These are phyloP conservation scores for Tulasnella sp. DNA, from an alignment of 768 basidiomycete species.

Conservation along the genomic window DNA sequence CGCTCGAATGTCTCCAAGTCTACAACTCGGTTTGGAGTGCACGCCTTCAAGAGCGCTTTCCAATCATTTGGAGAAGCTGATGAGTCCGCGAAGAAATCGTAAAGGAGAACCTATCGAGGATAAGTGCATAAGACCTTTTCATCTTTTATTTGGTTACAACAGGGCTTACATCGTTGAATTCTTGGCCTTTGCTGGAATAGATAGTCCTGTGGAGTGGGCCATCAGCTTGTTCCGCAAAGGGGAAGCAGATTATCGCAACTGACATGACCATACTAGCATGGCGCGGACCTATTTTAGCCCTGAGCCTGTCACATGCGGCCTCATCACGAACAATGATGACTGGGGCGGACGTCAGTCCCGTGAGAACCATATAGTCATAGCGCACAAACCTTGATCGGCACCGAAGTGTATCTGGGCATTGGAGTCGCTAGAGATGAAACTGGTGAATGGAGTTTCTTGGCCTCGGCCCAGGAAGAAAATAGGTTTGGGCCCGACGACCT, in stretches of 20 bases:
- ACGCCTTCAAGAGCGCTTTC: constrained; percentile 48
- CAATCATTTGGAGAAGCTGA: constrained; percentile 49
- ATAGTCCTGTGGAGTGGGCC: constrained; percentile 43
- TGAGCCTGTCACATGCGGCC: constrained; percentile 45
- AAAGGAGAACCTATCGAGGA: constrained; percentile 49
- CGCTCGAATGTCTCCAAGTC: background rate
- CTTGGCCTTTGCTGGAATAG: constrained; percentile 62
- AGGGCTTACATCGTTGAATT: constrained; percentile 66
- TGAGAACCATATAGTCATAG: no score
- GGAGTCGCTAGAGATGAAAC: background rate
- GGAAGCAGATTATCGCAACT: no score
- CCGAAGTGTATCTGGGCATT: constrained; percentile 24
- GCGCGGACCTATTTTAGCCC: constrained; percentile 48
- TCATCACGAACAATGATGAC: constrained; percentile 69
- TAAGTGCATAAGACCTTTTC: no score
- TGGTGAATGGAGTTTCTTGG: background rate
- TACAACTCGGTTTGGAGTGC: no score
- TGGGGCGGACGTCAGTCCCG: no score
- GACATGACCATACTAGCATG: constrained; percentile 47
- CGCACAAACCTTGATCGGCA: constrained; percentile 50
- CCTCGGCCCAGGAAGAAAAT: constrained; percentile 13
- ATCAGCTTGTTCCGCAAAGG: no score
- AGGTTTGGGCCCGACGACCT: constrained; percentile 22
- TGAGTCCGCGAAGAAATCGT: constrained; percentile 72
- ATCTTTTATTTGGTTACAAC: no score